These are phyloP conservation scores for Polytrichum commune DNA, from an alignment of 225 moss, liverwort and hornwort genomes.

Conservation along the genomic window DNA sequence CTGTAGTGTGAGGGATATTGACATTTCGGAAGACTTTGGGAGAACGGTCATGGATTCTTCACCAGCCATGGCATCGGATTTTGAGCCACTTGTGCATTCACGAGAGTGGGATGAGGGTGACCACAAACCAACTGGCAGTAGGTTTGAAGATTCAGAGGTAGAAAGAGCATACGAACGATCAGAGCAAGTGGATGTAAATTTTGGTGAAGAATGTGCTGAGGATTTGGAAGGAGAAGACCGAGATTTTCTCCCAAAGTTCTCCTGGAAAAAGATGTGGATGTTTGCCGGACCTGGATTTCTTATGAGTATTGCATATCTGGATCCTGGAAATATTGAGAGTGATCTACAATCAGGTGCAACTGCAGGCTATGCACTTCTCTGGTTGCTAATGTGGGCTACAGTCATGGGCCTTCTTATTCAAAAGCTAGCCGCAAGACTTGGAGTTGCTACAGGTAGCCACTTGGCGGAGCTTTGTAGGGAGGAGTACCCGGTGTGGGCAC, in stretches of 20 bases:
- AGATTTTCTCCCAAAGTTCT: conserved; percentile 78
- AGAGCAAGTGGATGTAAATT: conserved; percentile 63
- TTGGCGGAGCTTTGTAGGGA: conserved; percentile 89
- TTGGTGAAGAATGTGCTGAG: conserved; percentile 37
- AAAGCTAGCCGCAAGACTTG: conserved; percentile 78
- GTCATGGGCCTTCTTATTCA: conserved; percentile 86
- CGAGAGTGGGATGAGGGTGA: conserved; percentile 15
- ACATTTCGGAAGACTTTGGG: neutral
- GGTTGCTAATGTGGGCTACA: conserved; percentile 94
- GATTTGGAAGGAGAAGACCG: conserved; percentile 61
- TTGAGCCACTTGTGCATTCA: conserved; percentile 39
- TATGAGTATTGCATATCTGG: conserved; percentile 92
- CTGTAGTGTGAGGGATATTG: neutral
- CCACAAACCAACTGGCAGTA: neutral
- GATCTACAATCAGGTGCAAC: conserved; percentile 85
- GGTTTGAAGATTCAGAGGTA: conserved; percentile 21
- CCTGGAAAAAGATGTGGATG: conserved; percentile 86
- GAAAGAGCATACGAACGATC: conserved; percentile 74
- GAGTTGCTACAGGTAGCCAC: conserved; percentile 86
- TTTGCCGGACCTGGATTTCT: conserved; percentile 91
- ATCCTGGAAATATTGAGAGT: conserved; percentile 93
- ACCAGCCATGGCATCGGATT: conserved; percentile 30
- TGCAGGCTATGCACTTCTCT: conserved; percentile 74
- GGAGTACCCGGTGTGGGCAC: conserved; percentile 78
- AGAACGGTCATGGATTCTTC: conserved; percentile 24